These are phyloP conservation scores for Moesziomyces antarcticus DNA, from an alignment of 1,284 basidiomycete genomes.

Conservation along the genomic window DNA sequence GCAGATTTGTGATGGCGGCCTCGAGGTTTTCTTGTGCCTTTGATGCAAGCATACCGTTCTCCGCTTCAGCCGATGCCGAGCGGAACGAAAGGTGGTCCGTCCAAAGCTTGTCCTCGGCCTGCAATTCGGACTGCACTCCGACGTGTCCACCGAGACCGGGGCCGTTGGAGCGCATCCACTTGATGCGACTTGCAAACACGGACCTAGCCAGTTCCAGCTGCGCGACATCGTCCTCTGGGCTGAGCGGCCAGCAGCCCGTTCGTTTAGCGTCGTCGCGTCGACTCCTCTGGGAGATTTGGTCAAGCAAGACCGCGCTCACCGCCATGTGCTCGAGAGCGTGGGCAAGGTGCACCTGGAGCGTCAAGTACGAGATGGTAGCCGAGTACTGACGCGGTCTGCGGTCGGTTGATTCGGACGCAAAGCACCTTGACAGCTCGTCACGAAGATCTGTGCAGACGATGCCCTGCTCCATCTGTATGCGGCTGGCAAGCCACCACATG, in stretches of 20 bases:
- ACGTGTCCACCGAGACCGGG: not conserved
- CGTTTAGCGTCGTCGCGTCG: not conserved
- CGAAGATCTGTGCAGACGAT: constrained; percentile 35
- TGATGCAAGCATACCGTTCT: not conserved
- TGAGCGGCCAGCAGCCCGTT: constrained; percentile 6
- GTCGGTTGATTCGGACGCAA: constrained; percentile 5
- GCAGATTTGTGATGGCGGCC: constrained; percentile 9
- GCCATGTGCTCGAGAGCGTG: constrained; percentile 28
- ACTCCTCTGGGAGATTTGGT: constrained; percentile 7
- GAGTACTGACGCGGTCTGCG: constrained; percentile 9
- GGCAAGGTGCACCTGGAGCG: constrained; percentile 30
- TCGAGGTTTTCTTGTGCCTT: constrained; percentile 13
- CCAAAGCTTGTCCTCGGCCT: constrained; percentile 26
- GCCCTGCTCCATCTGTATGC: constrained; percentile 38
- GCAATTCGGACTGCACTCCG: not conserved
- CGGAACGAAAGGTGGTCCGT: constrained; percentile 19
- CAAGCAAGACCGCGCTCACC: constrained; percentile 20
- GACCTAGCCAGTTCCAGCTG: constrained; percentile 13
- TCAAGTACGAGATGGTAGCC: constrained; percentile 26
- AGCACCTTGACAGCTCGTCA: constrained; percentile 26
- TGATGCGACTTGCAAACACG: constrained; percentile 27
- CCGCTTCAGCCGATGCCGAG: not conserved
- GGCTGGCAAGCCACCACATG: constrained; percentile 49
- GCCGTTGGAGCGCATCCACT: constrained; percentile 25
- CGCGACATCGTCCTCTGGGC: constrained; percentile 2